Evolutionary conservation across 805 yeast species (phyloP), one percentile per base, ranked within the genome.

Genomic region (Metschnikowia baotianmanensis): DNA sequence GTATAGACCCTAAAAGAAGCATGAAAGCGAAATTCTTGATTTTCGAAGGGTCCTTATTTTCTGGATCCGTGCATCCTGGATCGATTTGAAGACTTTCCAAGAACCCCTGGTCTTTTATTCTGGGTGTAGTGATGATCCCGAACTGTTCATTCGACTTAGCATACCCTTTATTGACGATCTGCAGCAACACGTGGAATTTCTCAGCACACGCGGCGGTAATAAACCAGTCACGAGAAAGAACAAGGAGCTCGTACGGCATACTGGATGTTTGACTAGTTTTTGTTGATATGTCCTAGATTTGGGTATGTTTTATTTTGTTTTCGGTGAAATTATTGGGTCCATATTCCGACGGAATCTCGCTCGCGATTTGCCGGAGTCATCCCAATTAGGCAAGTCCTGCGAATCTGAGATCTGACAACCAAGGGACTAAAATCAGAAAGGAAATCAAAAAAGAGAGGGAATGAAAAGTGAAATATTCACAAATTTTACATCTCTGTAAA

Each of bases 91-190:
- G 46, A 43, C 66, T 69, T 2, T 43, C 31, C 21, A 53, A 28
- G 19, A 65, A 50, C 1, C 46, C 20, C 0, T 46, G 47, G 21
- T 49, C 20, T 34, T 67, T 64, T 20, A 79, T 61, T 38, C 85
- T 61, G 5, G 67, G 59, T 0, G 74, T 59, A 12, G 49, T 45
- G 15, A 79, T 66, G 6, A 75, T 52, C 1, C 65, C 62, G 49
- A 61, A 79, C 46, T 65, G 67, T 54, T 45, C 65, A 41, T 73
- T 59, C 8, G 76, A 73, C 43, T 71, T 74, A 45, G 71, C 61
- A 54, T 78, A 79, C 1, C 78, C 78, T 40, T 66, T 62, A 52
- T 79, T 79, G 42, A 79, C 56, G n/a, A 73, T 41, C 6, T 53
- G 42, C 5, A 52, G 45, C 51, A 47, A 53, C 42, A 40, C 46